A percentile compares a stretch with the other conserved stretches of the same genome.
These are phyloP conservation scores for Marasmius fiardii DNA, from an alignment of 1,284 basidiomycete genomes.

Conservation along the genomic window DNA sequence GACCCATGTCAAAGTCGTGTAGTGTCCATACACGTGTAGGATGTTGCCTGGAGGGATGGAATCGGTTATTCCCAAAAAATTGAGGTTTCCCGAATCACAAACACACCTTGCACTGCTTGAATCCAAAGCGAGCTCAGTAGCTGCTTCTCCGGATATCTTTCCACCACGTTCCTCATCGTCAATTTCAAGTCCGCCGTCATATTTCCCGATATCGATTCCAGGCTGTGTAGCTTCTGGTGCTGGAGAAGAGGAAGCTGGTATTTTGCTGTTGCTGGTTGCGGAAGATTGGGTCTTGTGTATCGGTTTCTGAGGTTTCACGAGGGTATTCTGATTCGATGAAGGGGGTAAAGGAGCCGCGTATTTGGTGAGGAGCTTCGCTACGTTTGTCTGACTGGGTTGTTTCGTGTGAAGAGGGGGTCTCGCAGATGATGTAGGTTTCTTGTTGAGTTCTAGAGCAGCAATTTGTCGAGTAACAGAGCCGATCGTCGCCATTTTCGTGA, in stretches of 20 bases:
- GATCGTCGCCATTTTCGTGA: constrained; percentile 16
- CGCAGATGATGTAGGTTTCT: constrained; percentile 7
- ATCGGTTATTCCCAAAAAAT: neutral
- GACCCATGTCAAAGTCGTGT: constrained; percentile 89
- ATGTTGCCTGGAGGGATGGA: constrained; percentile 39
- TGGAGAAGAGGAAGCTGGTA: constrained; percentile 9
- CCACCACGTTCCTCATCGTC: constrained; percentile 51
- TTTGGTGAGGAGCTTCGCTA: constrained; percentile 63
- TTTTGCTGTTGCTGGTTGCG: constrained; percentile 17
- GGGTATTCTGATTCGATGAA: constrained; percentile 6
- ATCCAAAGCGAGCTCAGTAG: constrained; percentile 73
- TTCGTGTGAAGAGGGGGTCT: constrained; percentile 14
- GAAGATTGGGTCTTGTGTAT: constrained; percentile 6
- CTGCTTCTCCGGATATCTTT: constrained; percentile 68
- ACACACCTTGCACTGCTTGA: constrained; percentile 58
- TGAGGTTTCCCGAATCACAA: neutral
- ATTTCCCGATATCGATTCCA: constrained; percentile 71
- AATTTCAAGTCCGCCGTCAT: constrained; percentile 84
- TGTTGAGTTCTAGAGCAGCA: constrained; percentile 17
- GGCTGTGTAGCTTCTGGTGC: constrained; percentile 14
- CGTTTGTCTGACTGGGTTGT: constrained; percentile 20
- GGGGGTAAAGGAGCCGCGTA: constrained; percentile 54
- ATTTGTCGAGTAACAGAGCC: constrained; percentile 22
- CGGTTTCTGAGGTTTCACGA: constrained; percentile 26
- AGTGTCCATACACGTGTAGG: constrained; percentile 85